A percentile compares a stretch with the other conserved stretches of the same genome.
Conservation (phyloP, 1,284 basidiomycete species). For the Pseudozyma hubeiensis region DNA sequence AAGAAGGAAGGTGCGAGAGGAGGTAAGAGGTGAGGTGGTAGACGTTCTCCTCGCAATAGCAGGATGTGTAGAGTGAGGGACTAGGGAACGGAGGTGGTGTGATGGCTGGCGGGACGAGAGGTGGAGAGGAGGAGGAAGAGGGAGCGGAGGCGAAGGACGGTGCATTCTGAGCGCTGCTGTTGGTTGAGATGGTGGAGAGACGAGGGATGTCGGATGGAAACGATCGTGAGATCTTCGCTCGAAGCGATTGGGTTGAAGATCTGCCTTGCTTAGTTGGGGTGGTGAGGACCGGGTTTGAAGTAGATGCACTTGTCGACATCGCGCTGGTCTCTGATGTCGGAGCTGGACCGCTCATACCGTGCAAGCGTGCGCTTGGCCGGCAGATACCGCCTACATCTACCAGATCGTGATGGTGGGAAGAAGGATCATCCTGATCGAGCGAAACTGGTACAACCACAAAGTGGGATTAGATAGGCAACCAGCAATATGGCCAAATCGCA, state of each 20-base stretch:
- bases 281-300: no score
- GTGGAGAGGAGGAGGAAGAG: not conserved
- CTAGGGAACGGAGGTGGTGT: slow-evolving; percentile 20
- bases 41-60: slow-evolving; percentile 62
- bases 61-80: slow-evolving; percentile 21
- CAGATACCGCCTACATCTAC: no score
- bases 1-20: not conserved
- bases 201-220: not conserved
- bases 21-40: slow-evolving; percentile 36
- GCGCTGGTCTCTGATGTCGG: no score
- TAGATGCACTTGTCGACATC: no score
- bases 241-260: slow-evolving; percentile 3
- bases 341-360: no score
- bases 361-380: no score
- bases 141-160: not conserved
- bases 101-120: not conserved
- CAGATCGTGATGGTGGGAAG: no score
- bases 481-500: no score
- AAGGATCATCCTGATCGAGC: no score
- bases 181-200: no score
- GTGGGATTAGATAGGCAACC: no score
- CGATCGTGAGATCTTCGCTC: slow-evolving; percentile 2
- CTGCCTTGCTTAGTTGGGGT: slow-evolving; percentile 7
- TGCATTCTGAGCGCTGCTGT: not conserved
- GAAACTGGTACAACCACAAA: no score